A percentile compares a stretch with the other conserved stretches of the same genome.
Conservation (phyloP, 768 basidiomycete species). For the Mycena sanguinolenta region DNA sequence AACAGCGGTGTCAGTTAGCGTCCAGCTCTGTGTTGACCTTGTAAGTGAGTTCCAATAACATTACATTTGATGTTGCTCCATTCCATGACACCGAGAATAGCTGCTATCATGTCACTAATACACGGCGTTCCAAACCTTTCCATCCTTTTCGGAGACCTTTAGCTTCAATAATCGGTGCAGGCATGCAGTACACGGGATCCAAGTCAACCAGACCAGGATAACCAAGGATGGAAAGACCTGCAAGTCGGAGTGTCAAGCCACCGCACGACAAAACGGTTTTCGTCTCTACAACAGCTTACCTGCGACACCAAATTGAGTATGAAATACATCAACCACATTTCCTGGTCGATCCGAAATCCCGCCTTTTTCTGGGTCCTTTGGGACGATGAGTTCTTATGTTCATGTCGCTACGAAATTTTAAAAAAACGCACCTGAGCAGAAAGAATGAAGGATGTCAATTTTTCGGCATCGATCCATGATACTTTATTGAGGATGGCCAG, state of each 20-base stretch:
- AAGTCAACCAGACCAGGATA: constrained; percentile 88
- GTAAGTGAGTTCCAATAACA: too few species aligned
- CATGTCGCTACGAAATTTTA: constrained; percentile 8
- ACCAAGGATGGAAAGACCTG: constrained; percentile 89
- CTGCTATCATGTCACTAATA: too few species aligned
- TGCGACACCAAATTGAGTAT: constrained; percentile 93
- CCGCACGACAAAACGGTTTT: constrained; percentile 7
- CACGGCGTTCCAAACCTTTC: background rate
- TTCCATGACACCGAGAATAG: too few species aligned
- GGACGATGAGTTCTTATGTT: background rate
- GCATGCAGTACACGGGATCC: too few species aligned
- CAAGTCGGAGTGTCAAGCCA: background rate
- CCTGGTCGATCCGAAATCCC: constrained; percentile 96
- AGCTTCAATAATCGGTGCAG: constrained; percentile 72
- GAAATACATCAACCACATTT: constrained; percentile 97
- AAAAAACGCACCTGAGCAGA: constrained; percentile 77
- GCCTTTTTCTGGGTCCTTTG: constrained; percentile 87
- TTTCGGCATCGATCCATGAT: constrained; percentile 89
- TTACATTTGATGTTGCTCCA: too few species aligned
- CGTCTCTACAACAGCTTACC: constrained; percentile 55
- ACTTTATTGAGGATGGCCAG: constrained; percentile 87
- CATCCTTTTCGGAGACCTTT: constrained; percentile 57
- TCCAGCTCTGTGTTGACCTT: too few species aligned
- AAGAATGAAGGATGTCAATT: constrained; percentile 85
- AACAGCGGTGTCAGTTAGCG: too few species aligned